Conservation (phyloP, 768 basidiomycete genomes). For the Tremella mesenterica region DNA sequence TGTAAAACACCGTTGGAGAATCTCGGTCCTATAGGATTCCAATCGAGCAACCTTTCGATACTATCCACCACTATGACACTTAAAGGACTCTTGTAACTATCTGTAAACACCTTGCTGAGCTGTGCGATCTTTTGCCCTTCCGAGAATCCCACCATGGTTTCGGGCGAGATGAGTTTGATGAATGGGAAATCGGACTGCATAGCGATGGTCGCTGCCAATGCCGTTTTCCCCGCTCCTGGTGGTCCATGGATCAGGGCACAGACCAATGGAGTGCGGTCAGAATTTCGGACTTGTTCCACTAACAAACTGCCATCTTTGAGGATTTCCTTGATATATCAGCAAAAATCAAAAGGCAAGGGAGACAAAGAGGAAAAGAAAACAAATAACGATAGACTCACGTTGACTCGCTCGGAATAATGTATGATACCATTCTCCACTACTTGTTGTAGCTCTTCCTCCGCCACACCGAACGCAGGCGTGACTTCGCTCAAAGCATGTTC, state of each 20-base stretch:
- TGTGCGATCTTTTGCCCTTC: slow-evolving; percentile 83
- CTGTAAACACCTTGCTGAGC: slow-evolving; percentile 84
- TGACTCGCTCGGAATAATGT: slow-evolving; percentile 63
- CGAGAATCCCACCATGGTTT: slow-evolving; percentile 92
- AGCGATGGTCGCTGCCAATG: slow-evolving; percentile 86
- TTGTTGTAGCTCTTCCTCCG: slow-evolving; percentile 86
- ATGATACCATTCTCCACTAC: slow-evolving; percentile 95
- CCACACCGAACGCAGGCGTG: slow-evolving; percentile 91
- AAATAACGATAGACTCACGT: slow-evolving; percentile 56
- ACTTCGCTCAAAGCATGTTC: slow-evolving; percentile 85
- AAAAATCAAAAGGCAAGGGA: not conserved
- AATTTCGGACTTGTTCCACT: slow-evolving; percentile 86
- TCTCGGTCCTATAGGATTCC: slow-evolving; percentile 91
- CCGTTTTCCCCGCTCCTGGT: slow-evolving; percentile 87
- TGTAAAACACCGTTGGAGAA: slow-evolving; percentile 94
- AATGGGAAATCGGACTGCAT: slow-evolving; percentile 91
- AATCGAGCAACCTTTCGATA: slow-evolving; percentile 86
- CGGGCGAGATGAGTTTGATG: slow-evolving; percentile 93
- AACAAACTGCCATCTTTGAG: slow-evolving; percentile 77
- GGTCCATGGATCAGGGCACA: slow-evolving; percentile 81
- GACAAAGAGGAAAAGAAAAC: not conserved
- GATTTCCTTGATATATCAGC: slow-evolving; percentile 55
- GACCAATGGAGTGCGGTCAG: slow-evolving; percentile 82
- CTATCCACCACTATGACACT: slow-evolving; percentile 95
- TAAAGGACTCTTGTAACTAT: slow-evolving; percentile 93